Evolutionary conservation across 139 green algal species (phyloP).

Genomic region (Pseudopediastrum boryanum): DNA sequence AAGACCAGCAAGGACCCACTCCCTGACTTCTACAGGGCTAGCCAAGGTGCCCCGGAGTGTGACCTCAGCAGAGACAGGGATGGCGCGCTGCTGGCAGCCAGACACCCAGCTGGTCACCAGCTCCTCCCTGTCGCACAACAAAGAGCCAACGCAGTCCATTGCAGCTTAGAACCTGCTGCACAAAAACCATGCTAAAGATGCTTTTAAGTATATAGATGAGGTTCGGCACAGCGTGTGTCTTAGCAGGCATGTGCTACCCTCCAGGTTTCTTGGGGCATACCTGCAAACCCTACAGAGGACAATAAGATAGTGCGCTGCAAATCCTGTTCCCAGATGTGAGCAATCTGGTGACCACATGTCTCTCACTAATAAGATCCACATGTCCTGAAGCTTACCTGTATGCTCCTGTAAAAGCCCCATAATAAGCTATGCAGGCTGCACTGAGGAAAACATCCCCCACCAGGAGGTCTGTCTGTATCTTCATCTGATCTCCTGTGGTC

Average conservation of each 20-base stretch:
- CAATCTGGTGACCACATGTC: too few species aligned
- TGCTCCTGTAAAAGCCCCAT: slow-evolving; percentile 81
- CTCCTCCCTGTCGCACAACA: slow-evolving; percentile 35
- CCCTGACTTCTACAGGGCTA: slow-evolving; percentile 74
- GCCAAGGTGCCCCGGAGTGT: slow-evolving; percentile 67
- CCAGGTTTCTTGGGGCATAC: too few species aligned
- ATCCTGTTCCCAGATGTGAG: too few species aligned
- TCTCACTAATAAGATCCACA: too few species aligned
- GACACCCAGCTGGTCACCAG: slow-evolving; percentile 70
- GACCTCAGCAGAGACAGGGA: slow-evolving; percentile 63
- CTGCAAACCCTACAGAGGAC: too few species aligned
- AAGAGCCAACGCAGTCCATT: too few species aligned
- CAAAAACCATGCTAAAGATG: too few species aligned
- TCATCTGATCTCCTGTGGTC: slow-evolving; percentile 63
- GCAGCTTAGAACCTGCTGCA: too few species aligned
- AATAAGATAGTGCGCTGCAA: too few species aligned
- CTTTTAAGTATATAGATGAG: too few species aligned
- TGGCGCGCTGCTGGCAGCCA: slow-evolving; percentile 50
- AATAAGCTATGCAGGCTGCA: slow-evolving; percentile 82
- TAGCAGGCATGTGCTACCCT: too few species aligned
- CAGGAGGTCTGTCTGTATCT: slow-evolving; percentile 58
- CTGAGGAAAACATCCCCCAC: slow-evolving; percentile 80
- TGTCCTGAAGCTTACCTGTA: slow-evolving; percentile 63
- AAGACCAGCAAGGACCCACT: slow-evolving; percentile 83
- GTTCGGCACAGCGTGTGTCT: too few species aligned